phyloP scores from a whole-genome alignment of 768 basidiomycete species.

The Clavaria fumosa region DNA sequence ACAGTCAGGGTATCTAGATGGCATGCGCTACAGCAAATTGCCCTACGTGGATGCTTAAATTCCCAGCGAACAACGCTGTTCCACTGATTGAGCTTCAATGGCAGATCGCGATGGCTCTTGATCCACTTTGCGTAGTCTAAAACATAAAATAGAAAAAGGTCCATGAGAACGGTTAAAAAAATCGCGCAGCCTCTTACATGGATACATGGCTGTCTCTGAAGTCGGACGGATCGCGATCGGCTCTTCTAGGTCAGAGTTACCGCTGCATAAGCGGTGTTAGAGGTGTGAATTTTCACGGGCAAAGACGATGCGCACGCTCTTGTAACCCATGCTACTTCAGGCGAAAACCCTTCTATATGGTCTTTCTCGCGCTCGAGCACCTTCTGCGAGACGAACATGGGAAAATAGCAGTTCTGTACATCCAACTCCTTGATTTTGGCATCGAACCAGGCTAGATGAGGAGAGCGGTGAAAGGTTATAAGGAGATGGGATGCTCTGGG shows the following conservation, averaged over 20 bases:
- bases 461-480: too few species aligned
- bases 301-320: constrained; percentile 51
- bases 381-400: constrained; percentile 91
- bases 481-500: too few species aligned
- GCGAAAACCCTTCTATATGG: constrained; percentile 98
- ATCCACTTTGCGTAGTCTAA: constrained; percentile 98
- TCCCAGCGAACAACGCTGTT: constrained; percentile 99
- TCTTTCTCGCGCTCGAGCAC: constrained; percentile 95
- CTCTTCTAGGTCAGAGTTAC: constrained; percentile 86
- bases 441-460: constrained; percentile 75
- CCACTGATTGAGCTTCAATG: constrained; percentile 96
- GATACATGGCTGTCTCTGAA: constrained; percentile 99
- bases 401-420: constrained; percentile 97
- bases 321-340: constrained; percentile 99
- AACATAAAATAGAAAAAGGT: neutral
- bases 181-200: constrained; percentile 54
- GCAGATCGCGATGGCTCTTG: constrained; percentile 91
- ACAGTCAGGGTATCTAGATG: neutral
- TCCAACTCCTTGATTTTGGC: constrained; percentile 81
- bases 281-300: neutral
- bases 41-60: constrained; percentile 93
- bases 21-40: neutral
- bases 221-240: constrained; percentile 97
- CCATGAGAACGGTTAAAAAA: neutral
- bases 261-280: constrained; percentile 30